Percentiles rank a stretch among this genome's conserved stretches.
Conservation (phyloP, 306 rosid species). For the Quercus cerris region DNA sequence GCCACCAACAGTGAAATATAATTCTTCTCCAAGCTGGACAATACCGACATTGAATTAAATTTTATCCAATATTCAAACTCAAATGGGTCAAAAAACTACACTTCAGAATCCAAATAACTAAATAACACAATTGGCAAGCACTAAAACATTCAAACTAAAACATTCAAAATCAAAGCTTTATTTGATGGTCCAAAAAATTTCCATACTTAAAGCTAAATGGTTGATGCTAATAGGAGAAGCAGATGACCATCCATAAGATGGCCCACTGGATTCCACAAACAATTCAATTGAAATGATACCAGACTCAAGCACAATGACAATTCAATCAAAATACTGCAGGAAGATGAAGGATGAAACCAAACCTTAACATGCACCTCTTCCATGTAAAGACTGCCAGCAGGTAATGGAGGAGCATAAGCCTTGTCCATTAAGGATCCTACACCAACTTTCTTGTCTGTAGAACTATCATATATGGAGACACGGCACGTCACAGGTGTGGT, state of each 20-base stretch:
- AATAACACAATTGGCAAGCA: not conserved
- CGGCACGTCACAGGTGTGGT: constrained; percentile 98
- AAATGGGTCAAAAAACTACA: not conserved
- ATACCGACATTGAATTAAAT: constrained; percentile 23
- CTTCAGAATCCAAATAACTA: not conserved
- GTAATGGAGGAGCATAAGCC: constrained; percentile 91
- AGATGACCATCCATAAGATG: not conserved
- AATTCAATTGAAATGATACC: constrained; percentile 5
- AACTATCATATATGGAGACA: constrained; percentile 86
- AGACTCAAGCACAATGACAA: not conserved
- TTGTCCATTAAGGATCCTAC: constrained; percentile 89
- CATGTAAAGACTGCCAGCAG: constrained; percentile 85
- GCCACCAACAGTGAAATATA: constrained; percentile 73
- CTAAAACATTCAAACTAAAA: constrained; percentile 8
- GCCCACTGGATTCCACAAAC: not conserved
- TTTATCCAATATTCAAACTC: constrained; percentile 11
- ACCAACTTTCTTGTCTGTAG: constrained; percentile 85
- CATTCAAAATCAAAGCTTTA: not conserved
- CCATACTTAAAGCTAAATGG: not conserved
- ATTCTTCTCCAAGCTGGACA: constrained; percentile 83
- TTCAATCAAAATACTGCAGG: not conserved
- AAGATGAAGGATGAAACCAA: constrained; percentile 28
- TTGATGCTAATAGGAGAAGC: not conserved
- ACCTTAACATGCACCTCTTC: constrained; percentile 99
- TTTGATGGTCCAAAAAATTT: not conserved